phyloP scores from a whole-genome alignment of 345 rosid species.

The Schrenkiella parvula region DNA sequence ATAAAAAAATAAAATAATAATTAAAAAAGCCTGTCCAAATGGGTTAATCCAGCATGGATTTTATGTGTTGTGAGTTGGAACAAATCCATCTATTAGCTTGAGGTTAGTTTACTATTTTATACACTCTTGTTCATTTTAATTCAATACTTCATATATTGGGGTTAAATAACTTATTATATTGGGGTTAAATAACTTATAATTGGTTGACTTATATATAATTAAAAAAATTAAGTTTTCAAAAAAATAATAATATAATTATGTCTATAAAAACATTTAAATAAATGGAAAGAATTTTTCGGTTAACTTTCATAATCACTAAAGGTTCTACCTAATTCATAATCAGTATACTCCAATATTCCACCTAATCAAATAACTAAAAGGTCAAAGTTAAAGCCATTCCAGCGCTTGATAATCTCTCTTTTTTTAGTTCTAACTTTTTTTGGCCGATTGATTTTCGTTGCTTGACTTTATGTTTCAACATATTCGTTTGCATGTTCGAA shows the following conservation, averaged over 20 bases:
- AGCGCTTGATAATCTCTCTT: background rate
- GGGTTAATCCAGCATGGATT: background rate
- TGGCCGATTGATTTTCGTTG: background rate
- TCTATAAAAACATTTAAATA: no score
- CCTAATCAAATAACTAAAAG: conserved; percentile 1
- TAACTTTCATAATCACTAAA: background rate
- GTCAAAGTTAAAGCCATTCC: background rate
- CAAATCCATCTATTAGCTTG: background rate
- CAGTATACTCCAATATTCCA: background rate
- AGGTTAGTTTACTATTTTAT: background rate
- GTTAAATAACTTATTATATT: no score
- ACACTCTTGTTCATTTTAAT: background rate
- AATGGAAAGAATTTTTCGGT: background rate
- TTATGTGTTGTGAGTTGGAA: background rate
- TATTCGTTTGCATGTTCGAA: no score
- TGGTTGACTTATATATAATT: background rate
- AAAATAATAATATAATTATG: no score
- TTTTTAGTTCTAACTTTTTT: background rate
- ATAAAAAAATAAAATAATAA: background rate
- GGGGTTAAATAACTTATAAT: no score
- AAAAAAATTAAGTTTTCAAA: no score
- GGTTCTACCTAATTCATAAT: conserved; percentile 2
- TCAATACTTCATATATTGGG: background rate
- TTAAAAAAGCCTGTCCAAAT: background rate
- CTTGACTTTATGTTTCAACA: no score